Base-by-base conservation (phyloP, 345 rosid genomes). In the Salix dunnii region DNA sequence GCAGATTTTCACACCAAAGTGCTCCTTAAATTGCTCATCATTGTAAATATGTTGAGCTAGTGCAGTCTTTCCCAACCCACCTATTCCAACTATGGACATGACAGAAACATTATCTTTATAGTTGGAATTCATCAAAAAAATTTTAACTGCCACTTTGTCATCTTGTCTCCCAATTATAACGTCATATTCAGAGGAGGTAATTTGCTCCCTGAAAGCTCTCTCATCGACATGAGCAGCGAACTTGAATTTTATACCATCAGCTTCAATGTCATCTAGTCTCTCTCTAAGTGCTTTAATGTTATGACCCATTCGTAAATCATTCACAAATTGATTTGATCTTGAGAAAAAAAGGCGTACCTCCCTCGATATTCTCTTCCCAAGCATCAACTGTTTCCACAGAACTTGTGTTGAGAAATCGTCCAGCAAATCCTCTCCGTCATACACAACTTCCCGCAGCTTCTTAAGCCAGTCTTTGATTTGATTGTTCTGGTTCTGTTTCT, bases 361-460 rank as follows among this genome's bases (percentile, higher is more conserved):
- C 42, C 53, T 35, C 12, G 23, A 1, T 16, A 51, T 5, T 13
- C 46, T 4, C 38, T 53, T 18, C 0, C 31, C 38, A 21, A 3
- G 25, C 66, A 71, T 46, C 35, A 25, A 0, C 5, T 76, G 70
- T 20, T 17, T 71, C 31, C 46, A 69, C 18, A 30, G 7, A 23
- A 55, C 72, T 60, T 75, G 78, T 3, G 78, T 62, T 0, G 78
- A 71, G 55, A 84, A 61, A 28, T 82, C 83, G 43, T 85, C 85
- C 1, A 80, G 75, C 78, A 84, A 36, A 68, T 84, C 87, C 7
- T 87, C 84, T 2, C 80, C 84, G 53, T 85, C 84, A 51, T 78
- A 83, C 8, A 80, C n/a, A 0, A 62, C 84, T 2, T 71, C 84
- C 51, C 71, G 80, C 7, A 85, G 71, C 53, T 70, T 28, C 10